Percentiles rank a stretch among this genome's conserved stretches.
phyloP scores from a whole-genome alignment of 1,284 basidiomycete genomes.

The Stygiomarasmius scandens region DNA sequence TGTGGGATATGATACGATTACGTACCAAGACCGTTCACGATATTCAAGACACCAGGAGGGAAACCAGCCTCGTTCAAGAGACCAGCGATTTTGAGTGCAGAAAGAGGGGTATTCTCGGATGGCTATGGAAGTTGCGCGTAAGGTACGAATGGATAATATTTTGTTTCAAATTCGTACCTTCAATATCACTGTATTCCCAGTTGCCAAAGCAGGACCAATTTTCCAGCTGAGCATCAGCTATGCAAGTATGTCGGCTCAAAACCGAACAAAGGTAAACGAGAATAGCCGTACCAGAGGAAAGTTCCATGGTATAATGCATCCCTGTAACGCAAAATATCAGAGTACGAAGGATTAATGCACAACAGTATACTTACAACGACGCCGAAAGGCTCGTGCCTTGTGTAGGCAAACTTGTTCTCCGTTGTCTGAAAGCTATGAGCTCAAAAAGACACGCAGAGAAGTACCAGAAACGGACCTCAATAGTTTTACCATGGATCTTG shows the following conservation, averaged over 20 bases:
- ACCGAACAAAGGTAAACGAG: neutral
- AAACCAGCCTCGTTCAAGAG: slow-evolving; percentile 59
- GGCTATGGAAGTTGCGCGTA: slow-evolving; percentile 43
- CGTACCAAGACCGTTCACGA: slow-evolving; percentile 77
- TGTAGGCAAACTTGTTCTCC: slow-evolving; percentile 69
- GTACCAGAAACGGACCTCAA: slow-evolving; percentile 44
- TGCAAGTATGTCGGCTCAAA: neutral
- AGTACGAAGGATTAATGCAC: no score
- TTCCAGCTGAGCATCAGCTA: slow-evolving; percentile 72
- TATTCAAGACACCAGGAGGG: slow-evolving; percentile 69
- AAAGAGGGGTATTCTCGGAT: slow-evolving; percentile 85
- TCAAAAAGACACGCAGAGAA: neutral
- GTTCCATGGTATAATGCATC: slow-evolving; percentile 76
- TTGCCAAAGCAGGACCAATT: slow-evolving; percentile 80
- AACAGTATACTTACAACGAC: slow-evolving; percentile 51
- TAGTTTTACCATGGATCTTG: slow-evolving; percentile 68
- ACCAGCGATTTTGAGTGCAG: slow-evolving; percentile 59
- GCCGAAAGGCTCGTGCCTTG: slow-evolving; percentile 86
- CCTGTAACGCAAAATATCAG: slow-evolving; percentile 20
- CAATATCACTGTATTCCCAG: slow-evolving; percentile 78
- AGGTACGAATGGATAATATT: no score
- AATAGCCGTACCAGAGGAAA: slow-evolving; percentile 36
- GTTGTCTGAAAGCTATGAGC: slow-evolving; percentile 43
- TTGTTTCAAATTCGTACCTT: slow-evolving; percentile 53
- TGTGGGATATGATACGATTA: neutral